Evolutionary conservation across 1,284 basidiomycete genomes (phyloP).

Genomic region (Moesziomyces globuligerus): DNA sequence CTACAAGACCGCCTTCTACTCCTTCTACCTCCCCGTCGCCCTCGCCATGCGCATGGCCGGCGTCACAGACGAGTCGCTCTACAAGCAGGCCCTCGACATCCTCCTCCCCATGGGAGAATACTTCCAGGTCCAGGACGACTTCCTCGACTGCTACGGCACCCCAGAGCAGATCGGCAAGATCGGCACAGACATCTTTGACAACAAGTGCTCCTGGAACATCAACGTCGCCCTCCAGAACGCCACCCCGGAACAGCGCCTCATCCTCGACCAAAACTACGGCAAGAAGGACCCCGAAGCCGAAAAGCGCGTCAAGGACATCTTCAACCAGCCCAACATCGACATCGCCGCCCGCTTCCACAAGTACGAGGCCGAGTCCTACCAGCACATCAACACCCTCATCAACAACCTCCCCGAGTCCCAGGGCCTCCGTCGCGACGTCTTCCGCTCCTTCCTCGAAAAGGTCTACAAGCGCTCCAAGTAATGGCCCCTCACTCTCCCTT

Average conservation of each 20-base stretch:
- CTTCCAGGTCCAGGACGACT: constrained; percentile 99
- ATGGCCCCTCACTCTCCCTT: not conserved
- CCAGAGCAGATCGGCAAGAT: constrained; percentile 95
- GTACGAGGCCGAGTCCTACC: constrained; percentile 83
- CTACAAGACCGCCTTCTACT: constrained; percentile 98
- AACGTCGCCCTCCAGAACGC: constrained; percentile 83
- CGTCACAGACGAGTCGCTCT: constrained; percentile 78
- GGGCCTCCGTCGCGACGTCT: constrained; percentile 79
- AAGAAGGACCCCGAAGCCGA: constrained; percentile 77
- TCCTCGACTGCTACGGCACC: constrained; percentile 89
- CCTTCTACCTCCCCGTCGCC: constrained; percentile 97
- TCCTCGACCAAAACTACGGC: constrained; percentile 83
- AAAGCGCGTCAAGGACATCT: constrained; percentile 80
- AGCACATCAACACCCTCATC: constrained; percentile 66
- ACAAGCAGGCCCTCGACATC: constrained; percentile 82
- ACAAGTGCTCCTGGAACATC: constrained; percentile 98
- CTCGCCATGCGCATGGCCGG: constrained; percentile 84
- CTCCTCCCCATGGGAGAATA: constrained; percentile 94
- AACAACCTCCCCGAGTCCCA: constrained; percentile 56
- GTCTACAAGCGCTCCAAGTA: constrained; percentile 77
- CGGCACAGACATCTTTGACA: constrained; percentile 97
- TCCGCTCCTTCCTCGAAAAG: constrained; percentile 85
- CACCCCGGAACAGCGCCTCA: constrained; percentile 74
- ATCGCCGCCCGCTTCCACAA: constrained; percentile 73
- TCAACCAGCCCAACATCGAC: constrained; percentile 77